These are phyloP conservation scores for Asterochloris sp. DNA, from an alignment of 139 green algal genomes.

Conservation along the genomic window DNA sequence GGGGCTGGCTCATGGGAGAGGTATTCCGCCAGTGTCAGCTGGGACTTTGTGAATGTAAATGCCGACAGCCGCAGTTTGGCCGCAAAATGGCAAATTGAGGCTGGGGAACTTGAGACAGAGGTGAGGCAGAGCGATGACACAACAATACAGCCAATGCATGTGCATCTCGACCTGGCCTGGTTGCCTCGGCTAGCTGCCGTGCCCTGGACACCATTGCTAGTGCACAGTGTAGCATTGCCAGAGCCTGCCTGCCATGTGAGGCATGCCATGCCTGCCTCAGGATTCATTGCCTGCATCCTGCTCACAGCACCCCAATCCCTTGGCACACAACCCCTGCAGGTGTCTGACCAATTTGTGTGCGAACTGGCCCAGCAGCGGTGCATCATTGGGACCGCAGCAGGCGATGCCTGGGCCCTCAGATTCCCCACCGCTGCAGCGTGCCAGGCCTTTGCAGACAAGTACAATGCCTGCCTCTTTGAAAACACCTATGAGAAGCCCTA, in stretches of 20 bases:
- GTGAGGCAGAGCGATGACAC: background rate
- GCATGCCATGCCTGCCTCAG: too few relatives aligned
- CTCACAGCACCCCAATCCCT: too few relatives aligned
- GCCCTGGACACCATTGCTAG: too few relatives aligned
- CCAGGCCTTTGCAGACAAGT: conserved; percentile 41
- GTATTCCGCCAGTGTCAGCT: conserved; percentile 30
- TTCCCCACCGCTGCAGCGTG: conserved; percentile 43
- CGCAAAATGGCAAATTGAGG: conserved; percentile 47
- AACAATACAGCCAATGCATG: too few relatives aligned
- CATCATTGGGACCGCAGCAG: conserved; percentile 47
- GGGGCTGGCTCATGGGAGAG: conserved; percentile 51
- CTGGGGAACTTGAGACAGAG: conserved; percentile 19
- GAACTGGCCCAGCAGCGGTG: conserved; percentile 16
- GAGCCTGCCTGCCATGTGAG: too few relatives aligned
- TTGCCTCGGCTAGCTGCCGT: too few relatives aligned
- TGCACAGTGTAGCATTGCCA: too few relatives aligned
- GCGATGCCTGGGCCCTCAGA: conserved; percentile 56
- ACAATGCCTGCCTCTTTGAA: conserved; percentile 75
- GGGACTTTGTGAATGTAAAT: conserved; percentile 64
- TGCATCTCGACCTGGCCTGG: too few relatives aligned
- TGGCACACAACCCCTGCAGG: background rate
- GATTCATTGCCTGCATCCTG: too few relatives aligned
- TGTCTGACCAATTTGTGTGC: conserved; percentile 40
- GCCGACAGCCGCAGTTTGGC: conserved; percentile 48
- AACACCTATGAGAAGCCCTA: conserved; percentile 59